Evolutionary conservation across 2,329 filamentous ascomycete genomes (phyloP).

Genomic region (Metarhizium humberi): DNA sequence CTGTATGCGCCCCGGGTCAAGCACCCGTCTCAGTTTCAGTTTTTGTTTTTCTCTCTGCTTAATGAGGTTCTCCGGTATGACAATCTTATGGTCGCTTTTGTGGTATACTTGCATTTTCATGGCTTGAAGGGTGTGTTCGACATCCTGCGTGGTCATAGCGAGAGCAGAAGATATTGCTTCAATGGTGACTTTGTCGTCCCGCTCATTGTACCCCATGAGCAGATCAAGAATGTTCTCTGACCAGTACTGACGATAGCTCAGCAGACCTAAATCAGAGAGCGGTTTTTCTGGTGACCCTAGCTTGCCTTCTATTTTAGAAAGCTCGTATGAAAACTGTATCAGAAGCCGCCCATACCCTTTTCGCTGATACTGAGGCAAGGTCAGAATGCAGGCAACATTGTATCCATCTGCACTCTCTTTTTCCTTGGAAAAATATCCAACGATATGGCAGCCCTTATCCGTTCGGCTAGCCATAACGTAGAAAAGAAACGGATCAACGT

Average conservation of each 20-base stretch:
- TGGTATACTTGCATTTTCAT: conserved; percentile 93
- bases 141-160: conserved; percentile 96
- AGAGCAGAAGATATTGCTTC: conserved; percentile 71
- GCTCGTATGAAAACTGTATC: conserved; percentile 95
- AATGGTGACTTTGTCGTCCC: conserved; percentile 67
- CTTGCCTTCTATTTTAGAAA: conserved; percentile 91
- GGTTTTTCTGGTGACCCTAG: conserved; percentile 95
- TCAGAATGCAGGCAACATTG: conserved; percentile 97
- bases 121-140: conserved; percentile 88
- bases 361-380: conserved; percentile 89
- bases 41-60: conserved; percentile 73
- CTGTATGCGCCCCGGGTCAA: conserved; percentile 70
- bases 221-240: conserved; percentile 87
- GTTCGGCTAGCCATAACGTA: conserved; percentile 93
- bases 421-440: conserved; percentile 99
- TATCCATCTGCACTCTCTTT: conserved; percentile 96
- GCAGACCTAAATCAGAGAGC: conserved; percentile 80
- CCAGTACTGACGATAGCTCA: conserved; percentile 97
- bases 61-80: conserved; percentile 77
- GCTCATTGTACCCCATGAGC: conserved; percentile 62
- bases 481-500: conserved; percentile 97
- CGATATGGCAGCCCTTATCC: conserved; percentile 83
- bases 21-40: conserved; percentile 63
- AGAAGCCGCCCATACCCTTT: conserved; percentile 88
- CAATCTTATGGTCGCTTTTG: conserved; percentile 93